Evolutionary conservation across 192 early-diverging fungal genomes (phyloP).

Genomic region (Coemansia sp.): DNA sequence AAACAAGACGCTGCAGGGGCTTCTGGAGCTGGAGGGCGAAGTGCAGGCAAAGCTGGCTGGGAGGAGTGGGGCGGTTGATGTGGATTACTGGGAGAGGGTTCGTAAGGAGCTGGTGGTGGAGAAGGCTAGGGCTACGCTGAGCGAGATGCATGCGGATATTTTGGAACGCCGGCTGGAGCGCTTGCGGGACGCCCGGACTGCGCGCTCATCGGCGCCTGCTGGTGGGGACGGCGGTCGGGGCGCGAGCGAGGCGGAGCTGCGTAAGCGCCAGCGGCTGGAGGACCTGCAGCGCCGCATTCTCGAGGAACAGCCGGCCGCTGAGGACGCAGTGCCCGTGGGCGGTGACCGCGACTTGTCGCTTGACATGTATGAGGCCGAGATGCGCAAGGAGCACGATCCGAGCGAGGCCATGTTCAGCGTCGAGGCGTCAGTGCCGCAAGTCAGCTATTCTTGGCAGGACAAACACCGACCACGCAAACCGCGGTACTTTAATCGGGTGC

Average conservation of each 20-base stretch:
- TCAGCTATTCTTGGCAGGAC: slow-evolving; percentile 81
- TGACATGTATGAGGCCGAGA: slow-evolving; percentile 68
- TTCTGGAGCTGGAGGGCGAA: slow-evolving; percentile 70
- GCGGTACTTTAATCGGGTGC: slow-evolving; percentile 94
- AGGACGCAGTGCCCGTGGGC: background rate
- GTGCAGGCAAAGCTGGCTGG: slow-evolving; percentile 70
- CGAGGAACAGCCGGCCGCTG: slow-evolving; percentile 34
- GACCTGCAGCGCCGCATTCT: slow-evolving; percentile 50
- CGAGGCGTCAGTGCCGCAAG: slow-evolving; percentile 60
- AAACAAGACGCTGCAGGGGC: slow-evolving; percentile 72
- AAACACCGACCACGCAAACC: slow-evolving; percentile 96
- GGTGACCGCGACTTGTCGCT: slow-evolving; percentile 8
- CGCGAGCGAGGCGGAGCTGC: slow-evolving; percentile 49
- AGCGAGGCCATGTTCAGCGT: slow-evolving; percentile 80
- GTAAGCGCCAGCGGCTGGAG: slow-evolving; percentile 50
- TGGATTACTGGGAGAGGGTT: slow-evolving; percentile 93
- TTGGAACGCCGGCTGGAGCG: slow-evolving; percentile 72
- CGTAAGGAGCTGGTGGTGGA: slow-evolving; percentile 73
- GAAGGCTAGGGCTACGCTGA: slow-evolving; percentile 69
- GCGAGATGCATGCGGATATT: slow-evolving; percentile 76
- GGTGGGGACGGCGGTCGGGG: slow-evolving; percentile 26
- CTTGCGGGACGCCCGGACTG: slow-evolving; percentile 52
- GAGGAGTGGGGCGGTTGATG: slow-evolving; percentile 69
- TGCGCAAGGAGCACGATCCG: slow-evolving; percentile 71
- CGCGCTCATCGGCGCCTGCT: slow-evolving; percentile 15